These are phyloP conservation scores for Acrocalymma vagum DNA, from an alignment of 2,329 filamentous ascomycete genomes.

Conservation along the genomic window DNA sequence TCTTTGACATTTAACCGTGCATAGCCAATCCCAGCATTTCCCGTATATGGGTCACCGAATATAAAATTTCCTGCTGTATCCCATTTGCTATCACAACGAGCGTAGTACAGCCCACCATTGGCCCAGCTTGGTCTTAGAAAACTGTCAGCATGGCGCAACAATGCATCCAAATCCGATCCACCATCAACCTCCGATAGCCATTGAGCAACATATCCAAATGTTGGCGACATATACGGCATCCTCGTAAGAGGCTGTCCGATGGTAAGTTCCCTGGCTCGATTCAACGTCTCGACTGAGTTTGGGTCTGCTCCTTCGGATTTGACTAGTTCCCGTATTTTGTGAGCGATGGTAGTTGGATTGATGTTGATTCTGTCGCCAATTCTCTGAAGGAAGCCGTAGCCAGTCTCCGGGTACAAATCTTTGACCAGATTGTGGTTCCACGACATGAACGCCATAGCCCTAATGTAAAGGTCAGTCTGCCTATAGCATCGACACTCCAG, in stretches of 20 bases:
- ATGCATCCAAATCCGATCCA: constrained; percentile 17
- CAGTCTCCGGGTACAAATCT: constrained; percentile 9
- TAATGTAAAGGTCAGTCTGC: no score
- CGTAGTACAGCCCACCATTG: constrained; percentile 47
- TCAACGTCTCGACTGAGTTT: constrained; percentile 3
- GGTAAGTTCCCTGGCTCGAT: neutral
- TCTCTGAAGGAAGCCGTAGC: constrained; percentile 35
- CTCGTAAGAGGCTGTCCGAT: neutral
- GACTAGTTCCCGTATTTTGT: constrained; percentile 25
- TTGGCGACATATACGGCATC: constrained; percentile 14
- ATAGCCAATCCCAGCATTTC: constrained; percentile 49
- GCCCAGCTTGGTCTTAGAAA: constrained; percentile 42
- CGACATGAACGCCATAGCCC: constrained; percentile 45
- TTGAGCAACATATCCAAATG: constrained; percentile 38
- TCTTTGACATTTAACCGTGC: constrained; percentile 46
- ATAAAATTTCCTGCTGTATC: constrained; percentile 33
- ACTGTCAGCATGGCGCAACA: constrained; percentile 21
- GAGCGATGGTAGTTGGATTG: constrained; percentile 26
- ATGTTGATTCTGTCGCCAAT: constrained; percentile 29
- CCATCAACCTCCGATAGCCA: constrained; percentile 47
- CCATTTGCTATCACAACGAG: constrained; percentile 27
- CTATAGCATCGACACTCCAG: no score
- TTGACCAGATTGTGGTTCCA: constrained; percentile 47
- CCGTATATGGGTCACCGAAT: constrained; percentile 45
- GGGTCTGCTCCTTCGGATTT: constrained; percentile 15